Evolutionary conservation across 768 basidiomycete genomes (phyloP).

Genomic region (Infundibulicybe gibba): DNA sequence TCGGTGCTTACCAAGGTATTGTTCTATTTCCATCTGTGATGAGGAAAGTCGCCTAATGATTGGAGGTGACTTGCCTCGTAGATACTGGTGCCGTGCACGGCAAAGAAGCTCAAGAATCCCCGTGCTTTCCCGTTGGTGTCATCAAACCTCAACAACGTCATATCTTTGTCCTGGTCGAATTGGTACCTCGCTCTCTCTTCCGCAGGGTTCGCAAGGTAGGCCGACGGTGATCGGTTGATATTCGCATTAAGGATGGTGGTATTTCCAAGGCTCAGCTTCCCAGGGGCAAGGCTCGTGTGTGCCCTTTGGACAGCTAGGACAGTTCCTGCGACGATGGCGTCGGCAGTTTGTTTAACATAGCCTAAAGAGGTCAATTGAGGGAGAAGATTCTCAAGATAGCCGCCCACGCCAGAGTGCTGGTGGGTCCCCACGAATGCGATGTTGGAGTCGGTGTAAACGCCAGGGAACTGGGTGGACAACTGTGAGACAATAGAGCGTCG

Average conservation of each 20-base stretch:
- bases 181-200: slow-evolving; percentile 64
- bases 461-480: slow-evolving; percentile 54
- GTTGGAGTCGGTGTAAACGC: slow-evolving; percentile 65
- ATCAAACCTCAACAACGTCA: slow-evolving; percentile 66
- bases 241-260: slow-evolving; percentile 67
- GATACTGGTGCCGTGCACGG: slow-evolving; percentile 80
- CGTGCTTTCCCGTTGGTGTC: slow-evolving; percentile 52
- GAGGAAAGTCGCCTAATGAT: not conserved
- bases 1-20: slow-evolving; percentile 79
- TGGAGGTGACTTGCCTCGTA: slow-evolving; percentile 48
- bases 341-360: slow-evolving; percentile 67
- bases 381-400: slow-evolving; percentile 75
- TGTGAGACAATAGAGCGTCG: slow-evolving; percentile 63
- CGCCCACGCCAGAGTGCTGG: slow-evolving; percentile 74
- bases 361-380: slow-evolving; percentile 75
- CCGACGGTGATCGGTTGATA: slow-evolving; percentile 71
- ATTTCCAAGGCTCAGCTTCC: slow-evolving; percentile 62
- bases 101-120: slow-evolving; percentile 72
- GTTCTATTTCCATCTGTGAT: slow-evolving; percentile 41
- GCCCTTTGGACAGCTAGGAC: slow-evolving; percentile 68
- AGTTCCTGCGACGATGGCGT: slow-evolving; percentile 69
- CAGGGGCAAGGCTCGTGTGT: slow-evolving; percentile 56
- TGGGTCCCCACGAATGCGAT: slow-evolving; percentile 77
- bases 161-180: slow-evolving; percentile 71
- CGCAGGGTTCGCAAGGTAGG: slow-evolving; percentile 73